A percentile compares a stretch with the other conserved stretches of the same genome.
phyloP scores from a whole-genome alignment of 176 grass and related monocot genomes.

The Ensete ventricosum region DNA sequence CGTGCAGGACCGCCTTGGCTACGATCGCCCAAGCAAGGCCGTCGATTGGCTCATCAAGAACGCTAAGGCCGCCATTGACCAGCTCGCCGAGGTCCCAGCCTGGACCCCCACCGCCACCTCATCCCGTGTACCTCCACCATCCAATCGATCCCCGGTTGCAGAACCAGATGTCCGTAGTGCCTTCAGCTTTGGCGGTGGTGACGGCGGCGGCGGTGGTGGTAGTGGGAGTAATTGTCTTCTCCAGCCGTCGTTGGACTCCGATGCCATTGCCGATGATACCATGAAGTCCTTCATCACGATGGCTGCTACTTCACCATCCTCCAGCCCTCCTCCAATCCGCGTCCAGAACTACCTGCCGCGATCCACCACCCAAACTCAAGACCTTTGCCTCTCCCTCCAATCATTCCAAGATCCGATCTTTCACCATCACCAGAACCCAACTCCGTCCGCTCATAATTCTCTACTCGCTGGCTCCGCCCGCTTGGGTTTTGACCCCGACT shows the following conservation, averaged over 20 bases:
- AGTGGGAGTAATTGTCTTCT: background rate
- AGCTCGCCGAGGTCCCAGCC: conserved; percentile 3
- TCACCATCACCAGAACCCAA: conserved; percentile 27
- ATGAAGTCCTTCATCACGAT: background rate
- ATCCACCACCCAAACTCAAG: conserved; percentile 54
- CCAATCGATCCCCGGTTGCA: background rate
- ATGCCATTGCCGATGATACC: background rate
- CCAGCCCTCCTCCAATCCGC: background rate
- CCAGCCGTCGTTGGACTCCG: background rate
- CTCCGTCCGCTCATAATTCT: conserved; percentile 29
- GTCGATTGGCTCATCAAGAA: conserved; percentile 6
- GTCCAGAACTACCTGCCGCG: conserved; percentile 29
- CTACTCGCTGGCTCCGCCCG: conserved; percentile 36
- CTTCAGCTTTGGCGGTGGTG: background rate
- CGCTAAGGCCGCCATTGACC: conserved; percentile 8
- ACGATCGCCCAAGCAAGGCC: conserved; percentile 1
- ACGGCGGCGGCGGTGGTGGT: background rate
- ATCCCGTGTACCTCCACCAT: background rate
- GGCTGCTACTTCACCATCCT: background rate
- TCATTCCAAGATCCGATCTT: conserved; percentile 67
- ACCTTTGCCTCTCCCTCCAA: conserved; percentile 80
- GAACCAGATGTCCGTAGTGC: background rate
- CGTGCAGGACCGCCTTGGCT: conserved; percentile 6
- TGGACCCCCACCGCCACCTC: background rate
- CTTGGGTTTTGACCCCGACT: conserved; percentile 41